phyloP scores from a whole-genome alignment of 805 yeast species.

The Starmerella davenportii region DNA sequence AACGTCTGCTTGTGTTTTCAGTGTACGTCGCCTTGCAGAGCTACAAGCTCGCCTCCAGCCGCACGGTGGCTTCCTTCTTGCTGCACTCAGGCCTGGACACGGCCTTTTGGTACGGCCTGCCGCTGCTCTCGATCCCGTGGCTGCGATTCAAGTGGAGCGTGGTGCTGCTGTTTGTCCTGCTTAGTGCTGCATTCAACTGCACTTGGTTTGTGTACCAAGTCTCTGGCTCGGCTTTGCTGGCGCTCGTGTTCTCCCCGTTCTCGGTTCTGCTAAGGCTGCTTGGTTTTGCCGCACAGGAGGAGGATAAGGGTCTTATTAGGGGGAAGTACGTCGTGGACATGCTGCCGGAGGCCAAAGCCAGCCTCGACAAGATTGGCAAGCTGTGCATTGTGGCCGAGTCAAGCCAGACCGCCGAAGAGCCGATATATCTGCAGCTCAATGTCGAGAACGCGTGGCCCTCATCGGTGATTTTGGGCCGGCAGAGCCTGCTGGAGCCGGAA shows the following conservation, averaged over 20 bases:
- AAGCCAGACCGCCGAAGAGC: constrained; percentile 12
- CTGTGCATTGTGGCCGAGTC: constrained; percentile 30
- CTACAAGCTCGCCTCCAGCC: constrained; percentile 63
- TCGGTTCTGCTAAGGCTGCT: not conserved
- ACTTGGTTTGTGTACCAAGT: constrained; percentile 17
- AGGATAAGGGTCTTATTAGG: constrained; percentile 15
- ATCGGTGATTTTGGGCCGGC: constrained; percentile 35
- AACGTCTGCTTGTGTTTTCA: constrained; percentile 48
- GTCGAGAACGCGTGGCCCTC: constrained; percentile 64
- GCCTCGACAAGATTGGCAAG: constrained; percentile 40
- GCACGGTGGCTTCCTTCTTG: constrained; percentile 32
- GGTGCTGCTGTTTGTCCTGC: constrained; percentile 32
- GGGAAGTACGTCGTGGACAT: constrained; percentile 77
- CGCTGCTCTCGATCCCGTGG: constrained; percentile 58
- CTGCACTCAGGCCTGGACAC: constrained; percentile 54
- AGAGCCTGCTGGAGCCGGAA: constrained; percentile 4
- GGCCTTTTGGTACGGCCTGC: constrained; percentile 47
- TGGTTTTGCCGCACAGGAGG: not conserved
- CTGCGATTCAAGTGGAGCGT: constrained; percentile 44
- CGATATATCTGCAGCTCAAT: constrained; percentile 46
- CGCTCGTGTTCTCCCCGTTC: constrained; percentile 5
- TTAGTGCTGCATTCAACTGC: constrained; percentile 32
- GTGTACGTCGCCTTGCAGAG: constrained; percentile 60
- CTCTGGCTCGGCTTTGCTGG: constrained; percentile 4
- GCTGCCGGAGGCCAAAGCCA: constrained; percentile 79